Conservation (phyloP, 192 early-diverging fungal genomes). For the Rhizophlyctis rosea region DNA sequence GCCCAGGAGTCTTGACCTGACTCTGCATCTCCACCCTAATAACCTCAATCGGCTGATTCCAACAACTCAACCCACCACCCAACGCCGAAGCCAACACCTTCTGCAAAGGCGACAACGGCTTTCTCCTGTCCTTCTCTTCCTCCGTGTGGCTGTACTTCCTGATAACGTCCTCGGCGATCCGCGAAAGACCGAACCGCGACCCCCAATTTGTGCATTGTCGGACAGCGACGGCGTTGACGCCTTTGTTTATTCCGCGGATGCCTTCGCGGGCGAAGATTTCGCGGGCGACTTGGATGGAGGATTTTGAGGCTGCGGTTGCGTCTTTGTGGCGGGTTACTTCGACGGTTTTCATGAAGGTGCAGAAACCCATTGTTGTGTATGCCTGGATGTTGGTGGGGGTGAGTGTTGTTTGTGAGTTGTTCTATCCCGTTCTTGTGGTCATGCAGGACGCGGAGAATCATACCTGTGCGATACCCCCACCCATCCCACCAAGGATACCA, state of each 20-base stretch:
- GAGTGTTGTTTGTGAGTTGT: no score
- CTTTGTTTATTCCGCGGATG: constrained; percentile 95
- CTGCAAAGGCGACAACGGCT: constrained; percentile 41
- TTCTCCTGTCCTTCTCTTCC: constrained; percentile 16
- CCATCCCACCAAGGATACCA: constrained; percentile 88
- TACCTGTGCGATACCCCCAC: constrained; percentile 82
- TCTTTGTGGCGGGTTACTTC: constrained; percentile 93
- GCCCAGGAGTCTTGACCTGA: constrained; percentile 78
- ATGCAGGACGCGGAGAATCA: neutral
- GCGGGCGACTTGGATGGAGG: constrained; percentile 77
- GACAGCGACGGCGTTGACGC: constrained; percentile 92
- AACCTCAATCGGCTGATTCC: constrained; percentile 98
- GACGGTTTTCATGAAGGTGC: constrained; percentile 91
- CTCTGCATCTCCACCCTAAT: constrained; percentile 98
- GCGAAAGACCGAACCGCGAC: constrained; percentile 69
- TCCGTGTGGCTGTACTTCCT: constrained; percentile 38
- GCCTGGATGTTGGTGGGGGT: constrained; percentile 45
- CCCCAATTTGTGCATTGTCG: constrained; percentile 98
- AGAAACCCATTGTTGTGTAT: constrained; percentile 98
- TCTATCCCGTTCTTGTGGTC: neutral
- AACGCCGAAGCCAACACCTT: constrained; percentile 71
- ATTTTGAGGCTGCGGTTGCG: constrained; percentile 41
- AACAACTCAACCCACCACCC: constrained; percentile 87
- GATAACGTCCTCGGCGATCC: constrained; percentile 60
- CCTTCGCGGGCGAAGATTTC: constrained; percentile 92